A percentile compares a stretch with the other conserved stretches of the same genome.
These are phyloP conservation scores for Canavalia ensiformis DNA, from an alignment of 306 rosid species.

Conservation along the genomic window DNA sequence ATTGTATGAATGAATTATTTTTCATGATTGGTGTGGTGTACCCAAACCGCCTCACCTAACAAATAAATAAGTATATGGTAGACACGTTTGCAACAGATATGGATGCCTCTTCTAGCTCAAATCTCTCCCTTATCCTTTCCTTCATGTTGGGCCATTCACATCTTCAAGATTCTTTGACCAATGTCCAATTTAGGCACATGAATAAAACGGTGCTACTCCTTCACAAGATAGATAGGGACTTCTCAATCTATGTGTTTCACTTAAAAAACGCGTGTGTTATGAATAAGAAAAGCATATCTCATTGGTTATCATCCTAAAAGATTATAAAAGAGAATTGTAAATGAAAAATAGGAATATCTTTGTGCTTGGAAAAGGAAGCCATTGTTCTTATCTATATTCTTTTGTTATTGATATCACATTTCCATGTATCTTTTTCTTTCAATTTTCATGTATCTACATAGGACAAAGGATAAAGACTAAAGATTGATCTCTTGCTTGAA, in stretches of 20 bases:
- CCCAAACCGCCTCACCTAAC: slow-evolving; percentile 29
- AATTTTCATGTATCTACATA: background rate
- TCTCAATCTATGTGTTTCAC: background rate
- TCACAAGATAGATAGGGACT: slow-evolving; percentile 46
- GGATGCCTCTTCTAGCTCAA: slow-evolving; percentile 14
- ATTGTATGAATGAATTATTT: background rate
- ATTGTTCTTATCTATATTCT: background rate
- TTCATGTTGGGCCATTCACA: slow-evolving; percentile 36
- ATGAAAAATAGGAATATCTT: background rate
- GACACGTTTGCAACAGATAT: slow-evolving; percentile 42
- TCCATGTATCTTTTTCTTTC: background rate
- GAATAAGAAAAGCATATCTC: background rate
- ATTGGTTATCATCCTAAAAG: background rate
- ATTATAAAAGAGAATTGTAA: no score
- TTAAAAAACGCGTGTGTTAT: background rate
- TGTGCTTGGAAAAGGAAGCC: background rate
- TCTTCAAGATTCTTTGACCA: slow-evolving; percentile 49
- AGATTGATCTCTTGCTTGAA: background rate
- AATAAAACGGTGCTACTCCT: slow-evolving; percentile 31
- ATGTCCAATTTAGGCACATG: slow-evolving; percentile 41
- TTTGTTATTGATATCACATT: background rate
- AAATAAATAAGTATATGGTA: background rate
- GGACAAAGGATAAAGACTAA: background rate
- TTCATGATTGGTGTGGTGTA: background rate
- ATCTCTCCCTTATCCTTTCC: slow-evolving; percentile 30